Base-by-base conservation (phyloP, 2,329 filamentous ascomycete genomes). In the Ceratocystis ficicola region DNA sequence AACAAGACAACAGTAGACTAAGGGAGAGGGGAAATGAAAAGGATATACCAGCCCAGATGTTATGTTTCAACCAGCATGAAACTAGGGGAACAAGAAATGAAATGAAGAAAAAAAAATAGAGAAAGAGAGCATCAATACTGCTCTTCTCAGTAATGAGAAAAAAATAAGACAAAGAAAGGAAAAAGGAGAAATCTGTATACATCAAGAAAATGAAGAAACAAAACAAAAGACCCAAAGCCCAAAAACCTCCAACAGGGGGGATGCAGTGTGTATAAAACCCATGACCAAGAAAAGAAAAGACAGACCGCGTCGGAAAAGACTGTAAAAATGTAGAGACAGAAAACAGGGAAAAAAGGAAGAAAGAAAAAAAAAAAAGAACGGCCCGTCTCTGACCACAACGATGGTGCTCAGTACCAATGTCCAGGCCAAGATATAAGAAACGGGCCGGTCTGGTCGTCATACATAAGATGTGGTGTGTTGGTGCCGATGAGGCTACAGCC, bases 181-280 rank as follows among this genome's bases (percentile, higher is more conserved):
- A 44, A 46, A 32, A 30, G 8, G 22, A 62, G n/a, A 62, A 12
- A 62, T 62, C 20, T 62, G 41, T 62, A 62, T 62, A 62, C 44
- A 36, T 62, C 32, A 62, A 52, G 20, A 28, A 50, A 52, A 62
- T 46, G 44, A 59, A 7, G 52, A 30, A 46, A 55, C 15, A 12
- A 57, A 57, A 57, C 52, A 36, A 59, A 59, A 36, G 55, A 32
- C 25, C 22, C 52, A 59, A 59, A 30, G 32, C 55, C 55, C 55
- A 28, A 52, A 10, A 60, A 57, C 41, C 65, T 28, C 30, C 46
- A 44, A 41, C 36, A 41, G 46, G 32, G 36, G 32, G 55, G 55
- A 30, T 59, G 25, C 55, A 52, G 20, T 59, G 55, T 44, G 20
- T 44, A 62, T 44, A 41, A 41, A 62, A 62, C 36, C 44, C 44